phyloP scores from a whole-genome alignment of 305 asterid species.

The Euphrasia arctica region DNA sequence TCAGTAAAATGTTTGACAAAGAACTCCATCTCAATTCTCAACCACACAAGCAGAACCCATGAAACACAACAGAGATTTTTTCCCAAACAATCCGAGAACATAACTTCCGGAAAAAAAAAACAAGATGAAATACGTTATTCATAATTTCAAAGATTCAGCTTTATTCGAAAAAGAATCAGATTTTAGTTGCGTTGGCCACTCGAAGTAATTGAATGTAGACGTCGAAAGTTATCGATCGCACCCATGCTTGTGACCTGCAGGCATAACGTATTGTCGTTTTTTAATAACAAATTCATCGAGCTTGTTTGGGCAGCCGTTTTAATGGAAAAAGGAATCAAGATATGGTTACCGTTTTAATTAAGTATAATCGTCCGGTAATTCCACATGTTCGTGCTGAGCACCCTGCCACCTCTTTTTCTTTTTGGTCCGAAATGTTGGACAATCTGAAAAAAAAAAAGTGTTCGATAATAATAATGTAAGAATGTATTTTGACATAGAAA shows the following conservation, averaged over 20 bases:
- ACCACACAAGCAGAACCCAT: too few relatives aligned
- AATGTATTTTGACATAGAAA: neutral
- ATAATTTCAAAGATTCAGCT: constrained; percentile 17
- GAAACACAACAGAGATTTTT: neutral
- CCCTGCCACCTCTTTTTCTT: constrained; percentile 64
- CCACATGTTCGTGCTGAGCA: constrained; percentile 52
- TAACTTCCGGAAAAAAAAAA: neutral
- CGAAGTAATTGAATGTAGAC: constrained; percentile 9
- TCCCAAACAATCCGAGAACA: neutral
- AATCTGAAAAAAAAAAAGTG: constrained; percentile 37
- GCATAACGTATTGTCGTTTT: neutral
- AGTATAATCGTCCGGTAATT: constrained; percentile 44
- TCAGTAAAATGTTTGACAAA: neutral
- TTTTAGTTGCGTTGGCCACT: constrained; percentile 11
- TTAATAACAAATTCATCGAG: neutral
- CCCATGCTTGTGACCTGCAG: constrained; percentile 22
- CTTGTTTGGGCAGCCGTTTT: neutral
- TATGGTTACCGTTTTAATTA: constrained; percentile 16
- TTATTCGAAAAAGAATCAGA: constrained; percentile 30
- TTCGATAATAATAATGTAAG: neutral
- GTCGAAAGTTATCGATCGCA: constrained; percentile 14
- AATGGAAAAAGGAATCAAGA: neutral
- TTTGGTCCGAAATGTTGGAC: constrained; percentile 45
- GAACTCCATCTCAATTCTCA: neutral
- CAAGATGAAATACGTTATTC: neutral